Evolutionary conservation across 2,329 filamentous ascomycete species (phyloP), one percentile per base, ranked within the genome.

Genomic region (Cordyceps pruinosa): DNA sequence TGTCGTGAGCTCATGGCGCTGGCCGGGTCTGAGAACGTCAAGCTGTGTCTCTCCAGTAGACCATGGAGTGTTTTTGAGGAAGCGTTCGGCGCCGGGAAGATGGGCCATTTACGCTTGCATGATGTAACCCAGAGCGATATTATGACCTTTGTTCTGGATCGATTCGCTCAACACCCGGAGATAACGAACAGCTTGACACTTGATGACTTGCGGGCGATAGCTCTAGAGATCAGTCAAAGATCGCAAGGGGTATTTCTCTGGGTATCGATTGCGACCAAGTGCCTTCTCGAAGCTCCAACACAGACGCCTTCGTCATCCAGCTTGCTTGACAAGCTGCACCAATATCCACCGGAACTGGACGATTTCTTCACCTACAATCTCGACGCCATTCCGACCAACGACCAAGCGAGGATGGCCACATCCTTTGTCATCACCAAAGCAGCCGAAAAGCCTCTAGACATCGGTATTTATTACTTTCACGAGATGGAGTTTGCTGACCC

Each of bases 21-120:
- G 2, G 45, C 42, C 8, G 41, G 37, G 8, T 37, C 46, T 2
- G 47, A 42, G 0, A 48, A 55, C 21, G 44, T 63, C 35, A 67
- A 67, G 28, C 23, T 66, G 1, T 67, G 66, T 23, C 50, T 64
- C 2, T 60, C 63, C 2, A 66, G 65, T 26, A 62, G 65, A 8
- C 62, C 61, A 0, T 63, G 60, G 61, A 56, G 32, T 5, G 52
- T 53, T 0, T 63, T 63, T 25, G 21, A 32, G 1, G 25, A 58
- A 3, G 52, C 47, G 0, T 63, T 62, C 25, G 56, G 50, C 9
- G 23, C 2, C 26, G 45, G 26, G 0, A 23, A 47, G 3, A 41
- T 23, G n/a, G 25, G 19, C 0, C 19, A 52, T 15, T 34, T 61
- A 2, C 13, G 53, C 15, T 39, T 63, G 17, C 57, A 63, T 0